A percentile compares a stretch with the other conserved stretches of the same genome.
phyloP scores from a whole-genome alignment of 345 rosid species.

The Cardamine chenopodiifolia region DNA sequence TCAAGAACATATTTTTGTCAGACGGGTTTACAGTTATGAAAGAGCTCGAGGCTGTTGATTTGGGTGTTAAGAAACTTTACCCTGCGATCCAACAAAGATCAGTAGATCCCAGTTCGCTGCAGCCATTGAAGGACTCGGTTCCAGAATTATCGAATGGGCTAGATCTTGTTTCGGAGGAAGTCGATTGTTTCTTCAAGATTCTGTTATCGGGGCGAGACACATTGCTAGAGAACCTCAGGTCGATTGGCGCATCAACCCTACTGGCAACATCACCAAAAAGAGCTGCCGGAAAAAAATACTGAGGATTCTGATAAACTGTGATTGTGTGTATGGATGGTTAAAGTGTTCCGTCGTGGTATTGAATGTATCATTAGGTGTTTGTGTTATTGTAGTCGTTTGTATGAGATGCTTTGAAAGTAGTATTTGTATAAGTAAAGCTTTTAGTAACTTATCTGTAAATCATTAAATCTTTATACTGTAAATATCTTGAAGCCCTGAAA shows the following conservation, averaged over 20 bases:
- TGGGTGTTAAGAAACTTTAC: slow-evolving; percentile 26
- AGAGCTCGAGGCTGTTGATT: slow-evolving; percentile 44
- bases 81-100: slow-evolving; percentile 39
- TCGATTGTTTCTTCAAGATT: slow-evolving; percentile 46
- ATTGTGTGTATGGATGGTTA: slow-evolving; percentile 34
- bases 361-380: slow-evolving; percentile 29
- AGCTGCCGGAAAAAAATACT: slow-evolving; percentile 42
- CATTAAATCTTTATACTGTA: slow-evolving; percentile 10
- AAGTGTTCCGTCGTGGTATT: slow-evolving; percentile 35
- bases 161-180: slow-evolving; percentile 43
- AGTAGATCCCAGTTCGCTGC: slow-evolving; percentile 11
- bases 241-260: slow-evolving; percentile 8
- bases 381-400: slow-evolving; percentile 29
- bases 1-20: slow-evolving; percentile 36
- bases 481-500: neutral
- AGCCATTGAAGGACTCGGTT: slow-evolving; percentile 35
- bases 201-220: slow-evolving; percentile 42
- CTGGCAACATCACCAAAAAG: slow-evolving; percentile 40
- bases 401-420: slow-evolving; percentile 32
- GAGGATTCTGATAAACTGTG: slow-evolving; percentile 40
- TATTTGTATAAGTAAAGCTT: slow-evolving; percentile 28
- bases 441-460: slow-evolving; percentile 5
- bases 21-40: slow-evolving; percentile 40
- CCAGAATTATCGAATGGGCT: slow-evolving; percentile 37
- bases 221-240: slow-evolving; percentile 45